Conservation (phyloP, 345 rosid species). For the Combretum micranthum region DNA sequence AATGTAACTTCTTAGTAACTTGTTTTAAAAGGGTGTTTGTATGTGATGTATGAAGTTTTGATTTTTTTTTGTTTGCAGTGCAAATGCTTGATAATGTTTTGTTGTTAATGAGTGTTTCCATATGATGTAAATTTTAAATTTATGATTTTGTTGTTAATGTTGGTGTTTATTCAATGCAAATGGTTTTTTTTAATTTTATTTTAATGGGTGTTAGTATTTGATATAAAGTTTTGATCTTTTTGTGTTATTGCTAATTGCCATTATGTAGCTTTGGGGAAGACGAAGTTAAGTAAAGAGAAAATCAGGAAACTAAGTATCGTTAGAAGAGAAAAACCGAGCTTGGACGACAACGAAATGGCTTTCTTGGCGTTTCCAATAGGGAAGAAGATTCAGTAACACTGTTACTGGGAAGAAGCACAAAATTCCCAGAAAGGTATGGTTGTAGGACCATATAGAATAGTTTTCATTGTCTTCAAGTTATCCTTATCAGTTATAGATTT, state of each 20-base stretch:
- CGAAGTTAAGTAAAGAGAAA: slow-evolving; percentile 36
- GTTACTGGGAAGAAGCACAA: slow-evolving; percentile 37
- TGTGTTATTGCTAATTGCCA: slow-evolving; percentile 10
- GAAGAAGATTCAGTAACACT: slow-evolving; percentile 23
- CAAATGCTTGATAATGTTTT: not conserved
- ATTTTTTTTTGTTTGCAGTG: not conserved
- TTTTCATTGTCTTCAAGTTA: not conserved
- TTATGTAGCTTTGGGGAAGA: slow-evolving; percentile 36
- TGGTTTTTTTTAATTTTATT: not conserved
- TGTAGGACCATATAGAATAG: not conserved
- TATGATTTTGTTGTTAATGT: slow-evolving; percentile 28
- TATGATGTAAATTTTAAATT: slow-evolving; percentile 15
- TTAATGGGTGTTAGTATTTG: slow-evolving; percentile 1
- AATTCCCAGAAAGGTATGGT: slow-evolving; percentile 42
- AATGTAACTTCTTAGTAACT: no score
- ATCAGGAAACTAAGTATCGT: slow-evolving; percentile 42
- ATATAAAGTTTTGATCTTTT: slow-evolving; percentile 1
- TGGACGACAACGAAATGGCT: slow-evolving; percentile 32
- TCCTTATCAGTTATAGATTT: not conserved
- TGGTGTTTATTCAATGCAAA: not conserved
- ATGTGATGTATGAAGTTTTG: no score
- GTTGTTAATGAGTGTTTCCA: slow-evolving; percentile 5
- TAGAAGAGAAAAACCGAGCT: slow-evolving; percentile 25
- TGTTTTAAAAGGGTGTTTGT: no score
- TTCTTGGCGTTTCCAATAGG: slow-evolving; percentile 17